Conservation (phyloP, 164 flowering plant species). For the Tinospora cordifolia region DNA sequence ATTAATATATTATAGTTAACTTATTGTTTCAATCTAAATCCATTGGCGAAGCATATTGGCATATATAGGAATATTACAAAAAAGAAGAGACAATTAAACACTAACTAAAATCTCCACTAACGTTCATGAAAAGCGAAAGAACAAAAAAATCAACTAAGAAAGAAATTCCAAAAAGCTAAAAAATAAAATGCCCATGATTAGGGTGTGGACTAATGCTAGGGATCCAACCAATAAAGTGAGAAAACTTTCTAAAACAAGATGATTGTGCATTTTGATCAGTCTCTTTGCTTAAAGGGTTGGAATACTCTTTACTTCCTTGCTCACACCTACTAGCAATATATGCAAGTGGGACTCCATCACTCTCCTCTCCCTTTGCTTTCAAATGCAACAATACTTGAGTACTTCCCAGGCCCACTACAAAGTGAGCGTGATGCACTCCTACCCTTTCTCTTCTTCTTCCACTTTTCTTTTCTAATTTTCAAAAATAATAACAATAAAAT, state of each 20-base stretch:
- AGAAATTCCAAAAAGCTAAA: neutral
- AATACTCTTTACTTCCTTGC: neutral
- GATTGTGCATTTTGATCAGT: slow-evolving; percentile 4
- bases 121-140: neutral
- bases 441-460: neutral
- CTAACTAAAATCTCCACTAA: neutral
- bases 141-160: neutral
- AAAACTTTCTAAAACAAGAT: slow-evolving; percentile 2
- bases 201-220: neutral
- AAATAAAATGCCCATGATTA: neutral
- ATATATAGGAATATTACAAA: no score
- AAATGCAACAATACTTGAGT: neutral
- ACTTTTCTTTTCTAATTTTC: neutral
- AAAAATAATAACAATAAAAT: no score
- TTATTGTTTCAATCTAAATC: no score
- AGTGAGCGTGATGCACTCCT: neutral
- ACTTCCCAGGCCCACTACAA: neutral
- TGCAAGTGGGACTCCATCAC: slow-evolving; percentile 3
- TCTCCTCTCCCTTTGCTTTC: neutral
- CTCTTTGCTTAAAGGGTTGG: slow-evolving; percentile 5
- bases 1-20: no score
- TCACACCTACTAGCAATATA: neutral
- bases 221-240: neutral
- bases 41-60: no score
- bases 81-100: neutral